Conservation (phyloP, 2,329 filamentous ascomycete genomes). For the Cladophialophora chaetospira region DNA sequence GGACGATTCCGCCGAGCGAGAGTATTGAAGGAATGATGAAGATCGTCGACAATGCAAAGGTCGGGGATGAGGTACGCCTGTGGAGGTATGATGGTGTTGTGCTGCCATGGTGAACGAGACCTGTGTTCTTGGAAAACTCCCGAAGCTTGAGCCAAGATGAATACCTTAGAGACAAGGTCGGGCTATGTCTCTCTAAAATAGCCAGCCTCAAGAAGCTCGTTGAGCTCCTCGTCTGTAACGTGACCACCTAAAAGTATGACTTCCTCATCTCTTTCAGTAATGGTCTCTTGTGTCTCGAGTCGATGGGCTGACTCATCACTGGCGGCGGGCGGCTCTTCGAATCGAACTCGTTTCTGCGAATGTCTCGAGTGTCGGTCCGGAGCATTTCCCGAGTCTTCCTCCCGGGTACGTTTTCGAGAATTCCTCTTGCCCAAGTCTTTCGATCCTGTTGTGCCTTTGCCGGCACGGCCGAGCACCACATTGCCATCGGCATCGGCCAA, state of each 20-base stretch:
- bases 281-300: too few relatives aligned
- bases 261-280: neutral
- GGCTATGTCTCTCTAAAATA: too few relatives aligned
- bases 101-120: conserved; percentile 28
- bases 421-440: neutral
- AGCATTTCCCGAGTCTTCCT: too few relatives aligned
- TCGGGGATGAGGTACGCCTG: conserved; percentile 35
- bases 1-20: conserved; percentile 41
- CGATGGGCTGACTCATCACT: too few relatives aligned
- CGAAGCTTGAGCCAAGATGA: too few relatives aligned
- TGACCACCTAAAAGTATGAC: too few relatives aligned
- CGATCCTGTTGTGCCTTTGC: neutral
- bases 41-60: conserved; percentile 36
- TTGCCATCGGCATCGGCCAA: too few relatives aligned
- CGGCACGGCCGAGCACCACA: too few relatives aligned
- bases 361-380: too few relatives aligned
- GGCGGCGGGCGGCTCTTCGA: too few relatives aligned
- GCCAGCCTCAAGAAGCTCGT: neutral
- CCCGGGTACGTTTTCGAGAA: too few relatives aligned
- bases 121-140: neutral
- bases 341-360: neutral
- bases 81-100: conserved; percentile 30
- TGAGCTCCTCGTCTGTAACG: neutral
- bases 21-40: conserved; percentile 45
- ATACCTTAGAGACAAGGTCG: too few relatives aligned